Evolutionary conservation across 805 yeast species (phyloP), one percentile per base, ranked within the genome.

Genomic region (Candida lessepsii): DNA sequence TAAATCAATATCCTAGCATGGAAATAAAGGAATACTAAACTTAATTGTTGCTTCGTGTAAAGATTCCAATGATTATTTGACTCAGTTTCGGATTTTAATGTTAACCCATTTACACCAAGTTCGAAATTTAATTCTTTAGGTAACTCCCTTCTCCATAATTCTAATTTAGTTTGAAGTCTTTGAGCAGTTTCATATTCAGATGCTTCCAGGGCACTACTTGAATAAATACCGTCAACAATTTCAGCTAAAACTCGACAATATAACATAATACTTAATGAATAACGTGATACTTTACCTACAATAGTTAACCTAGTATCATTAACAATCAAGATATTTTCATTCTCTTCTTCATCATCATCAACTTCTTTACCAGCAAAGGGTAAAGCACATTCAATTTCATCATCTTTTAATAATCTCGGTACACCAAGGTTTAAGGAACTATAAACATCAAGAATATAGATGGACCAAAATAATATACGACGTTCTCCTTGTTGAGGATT

Each of bases 361-460:
- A 64, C 74, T 36, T 67, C 71, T 32, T 60, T 60, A 17, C 71
- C 69, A 23, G 76, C 64, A 37, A 83, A 78, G 1, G 96, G 96
- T 51, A 85, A 62, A 1, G 91, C 90, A 67, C 96, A 87, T 57
- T 87, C 95, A 37, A 88, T 79, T 57, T 86, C 95, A 52, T 77
- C 78, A 55, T 86, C 96, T 52, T 83, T 83, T 19, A 88, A 61
- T 35, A 87, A 62, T 47, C 95, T 67, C 4, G 96, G 96, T 27
- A 86, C 86, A 33, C 96, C 96, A 35, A 88, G 63, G 43, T 81
- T 81, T 44, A 86, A 72, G 2, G 91, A 79, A 18, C 86, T 70
- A 54, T 86, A 86, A 2, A 80, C 73, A 57, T 89, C 96, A 47
- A 89, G 67, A 20, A 81, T 72, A 58, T 86, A 88, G 31, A 82